These are phyloP conservation scores for Termitomyces sp. DNA, from an alignment of 768 basidiomycete species.

Conservation along the genomic window DNA sequence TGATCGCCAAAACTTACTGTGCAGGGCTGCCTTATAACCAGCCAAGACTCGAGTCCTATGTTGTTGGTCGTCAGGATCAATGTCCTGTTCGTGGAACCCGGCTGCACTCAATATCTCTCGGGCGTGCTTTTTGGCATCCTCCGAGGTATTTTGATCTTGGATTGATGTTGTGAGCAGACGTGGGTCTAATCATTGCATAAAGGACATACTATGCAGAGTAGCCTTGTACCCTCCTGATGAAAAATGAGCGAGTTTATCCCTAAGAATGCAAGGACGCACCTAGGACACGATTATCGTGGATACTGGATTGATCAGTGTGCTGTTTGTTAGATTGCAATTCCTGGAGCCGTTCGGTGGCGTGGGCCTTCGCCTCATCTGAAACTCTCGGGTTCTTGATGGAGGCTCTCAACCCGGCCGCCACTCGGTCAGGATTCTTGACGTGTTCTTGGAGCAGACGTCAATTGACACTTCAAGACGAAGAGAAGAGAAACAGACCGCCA, in stretches of 20 bases:
- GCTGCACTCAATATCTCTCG: constrained; percentile 48
- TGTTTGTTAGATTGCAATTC: constrained; percentile 16
- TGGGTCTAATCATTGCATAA: too few relatives aligned
- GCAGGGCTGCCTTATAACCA: constrained; percentile 54
- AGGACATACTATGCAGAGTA: constrained; percentile 37
- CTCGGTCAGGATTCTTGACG: constrained; percentile 39
- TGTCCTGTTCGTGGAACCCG: constrained; percentile 26
- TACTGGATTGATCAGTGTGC: neutral
- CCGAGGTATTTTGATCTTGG: constrained; percentile 42
- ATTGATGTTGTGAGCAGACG: neutral
- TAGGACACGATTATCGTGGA: constrained; percentile 11
- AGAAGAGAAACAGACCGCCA: neutral
- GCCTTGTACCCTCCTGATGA: constrained; percentile 46
- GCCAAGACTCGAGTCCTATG: constrained; percentile 46
- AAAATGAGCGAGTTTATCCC: neutral
- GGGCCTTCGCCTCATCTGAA: constrained; percentile 46
- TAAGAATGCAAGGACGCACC: neutral
- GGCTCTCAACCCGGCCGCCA: constrained; percentile 54
- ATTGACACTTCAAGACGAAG: too few relatives aligned
- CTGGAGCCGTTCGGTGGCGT: constrained; percentile 40
- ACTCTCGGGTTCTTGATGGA: constrained; percentile 54
- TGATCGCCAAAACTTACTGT: constrained; percentile 29
- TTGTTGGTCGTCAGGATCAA: constrained; percentile 29
- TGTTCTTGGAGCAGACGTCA: constrained; percentile 6
- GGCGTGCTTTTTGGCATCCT: constrained; percentile 50